Evolutionary conservation across 352 stramenopile species (phyloP), one percentile per base, ranked within the genome.

Genomic region (Phytophthora macrochlamydospora): DNA sequence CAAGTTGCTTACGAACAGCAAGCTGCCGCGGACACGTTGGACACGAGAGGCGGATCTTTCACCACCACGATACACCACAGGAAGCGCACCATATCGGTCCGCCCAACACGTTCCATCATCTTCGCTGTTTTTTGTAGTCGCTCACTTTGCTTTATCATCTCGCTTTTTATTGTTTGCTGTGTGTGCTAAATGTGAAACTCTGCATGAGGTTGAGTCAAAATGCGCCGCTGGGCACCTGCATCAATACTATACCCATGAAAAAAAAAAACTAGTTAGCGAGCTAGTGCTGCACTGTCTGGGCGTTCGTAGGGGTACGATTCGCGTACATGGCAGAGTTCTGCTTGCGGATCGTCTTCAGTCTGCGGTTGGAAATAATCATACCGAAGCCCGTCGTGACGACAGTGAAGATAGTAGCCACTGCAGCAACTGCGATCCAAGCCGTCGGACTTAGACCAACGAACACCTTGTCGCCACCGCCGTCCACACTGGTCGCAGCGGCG

Each of bases 371-470:
- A 31, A 86, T 63, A 30, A 87, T 32, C 33, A 87, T 75, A 30
- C 85, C 85, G 32, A 85, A 63, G 31, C 57, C 66, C 18, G 83
- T 91, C 8, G 75, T 56, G 53, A 89, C 63, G 7, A 89, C 59
- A 7, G 83, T 92, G 35, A 79, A 67, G 45, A 85, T 73, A 7
- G 76, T 85, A 18, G 71, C 76, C 32, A 76, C 66, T 2, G 71
- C 82, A 0, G 81, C 83, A 8, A 94, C 49, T 29, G 62, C 67
- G 66, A 92, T 91, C 85, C 85, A 94, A 6, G 71, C 56, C 0
- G 65, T 62, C 18, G 81, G 73, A 28, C 61, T 84, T 8, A 91
- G 60, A 3, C 83, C 83, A 2, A 91, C 54, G 53, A 94, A 87
- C 13, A 84, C 56, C 59, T 87, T 79, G 24, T 78, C 78, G 30